Evolutionary conservation across 345 rosid genomes (phyloP), one percentile per base, ranked within the genome.

Genomic region (Lepidium didymum): DNA sequence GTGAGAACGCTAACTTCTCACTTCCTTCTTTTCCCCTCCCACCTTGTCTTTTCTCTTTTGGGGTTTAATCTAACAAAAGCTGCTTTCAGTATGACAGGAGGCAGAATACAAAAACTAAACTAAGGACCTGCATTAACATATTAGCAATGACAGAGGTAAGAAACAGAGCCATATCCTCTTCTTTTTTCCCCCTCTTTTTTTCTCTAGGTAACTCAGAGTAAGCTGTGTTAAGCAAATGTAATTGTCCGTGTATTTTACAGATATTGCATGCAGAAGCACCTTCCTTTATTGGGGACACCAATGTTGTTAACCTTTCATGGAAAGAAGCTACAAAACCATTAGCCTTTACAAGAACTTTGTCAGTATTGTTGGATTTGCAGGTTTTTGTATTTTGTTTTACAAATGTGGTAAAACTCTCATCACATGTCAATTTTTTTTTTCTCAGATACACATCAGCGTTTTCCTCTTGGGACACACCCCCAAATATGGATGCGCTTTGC

Each of bases 111-210:
- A 86, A 91, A 59, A 81, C 84, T 64, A 93, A 96, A 57, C 80
- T 92, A 80, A 82, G 87, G 42, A 90, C 96, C 27, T 92, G 96
- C 82, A 90, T 84, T 76, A 90, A 92, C 81, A 92, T 90, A 71
- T 79, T 92, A 76, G 86, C 96, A 40, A 87, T 92, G 98, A 81
- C 96, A 69, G 90, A 90, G 97, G 98, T 92, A 70, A 55, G 3
- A 35, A 75, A 54, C 56, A 23, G 31, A 73, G 12, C 56, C 36
- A 43, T 11, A 9, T 25, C 11, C 21, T 36, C 7, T 13, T 46
- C 33, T 36, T 31, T 18, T 51, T 44, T 11, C 35, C 8, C 21
- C 21, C 21, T 19, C 21, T 19, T 19, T 19, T 19, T 19, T 19
- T 19, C 21, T 54, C 56, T 55, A 34, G 25, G 41, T 33, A 15